Evolutionary conservation across 257 asterid genomes (phyloP).

Genomic region (Agastache rugosa): DNA sequence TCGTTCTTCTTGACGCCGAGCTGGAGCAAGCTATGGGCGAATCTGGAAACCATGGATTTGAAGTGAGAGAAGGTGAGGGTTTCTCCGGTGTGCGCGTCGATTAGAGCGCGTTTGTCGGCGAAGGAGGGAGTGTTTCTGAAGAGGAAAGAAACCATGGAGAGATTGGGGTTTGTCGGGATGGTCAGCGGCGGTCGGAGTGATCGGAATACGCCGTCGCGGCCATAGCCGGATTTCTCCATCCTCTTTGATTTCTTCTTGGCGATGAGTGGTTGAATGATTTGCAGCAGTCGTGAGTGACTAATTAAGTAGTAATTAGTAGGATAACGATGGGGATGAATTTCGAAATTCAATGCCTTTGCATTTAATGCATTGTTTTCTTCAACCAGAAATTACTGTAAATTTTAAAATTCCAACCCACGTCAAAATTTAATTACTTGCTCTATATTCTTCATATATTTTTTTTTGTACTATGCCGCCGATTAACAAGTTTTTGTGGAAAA

Average conservation of each 20-base stretch:
- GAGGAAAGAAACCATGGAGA: slow-evolving; percentile 72
- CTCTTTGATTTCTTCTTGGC: background rate
- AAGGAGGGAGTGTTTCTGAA: slow-evolving; percentile 74
- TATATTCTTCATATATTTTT: too few species aligned
- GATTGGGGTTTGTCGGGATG: slow-evolving; percentile 56
- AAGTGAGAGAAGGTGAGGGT: slow-evolving; percentile 59
- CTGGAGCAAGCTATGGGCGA: slow-evolving; percentile 60
- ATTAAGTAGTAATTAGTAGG: too few species aligned
- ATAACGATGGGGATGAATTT: too few species aligned
- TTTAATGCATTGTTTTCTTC: too few species aligned
- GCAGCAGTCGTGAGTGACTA: too few species aligned
- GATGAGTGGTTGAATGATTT: too few species aligned
- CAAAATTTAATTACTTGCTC: too few species aligned
- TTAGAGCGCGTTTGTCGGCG: slow-evolving; percentile 67
- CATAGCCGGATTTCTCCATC: slow-evolving; percentile 97
- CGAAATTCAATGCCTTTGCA: too few species aligned
- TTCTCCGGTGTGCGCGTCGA: slow-evolving; percentile 59
- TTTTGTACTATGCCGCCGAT: too few species aligned
- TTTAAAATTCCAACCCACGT: too few species aligned
- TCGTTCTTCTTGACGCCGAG: slow-evolving; percentile 73
- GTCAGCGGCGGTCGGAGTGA: slow-evolving; percentile 66
- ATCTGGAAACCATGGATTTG: slow-evolving; percentile 59
- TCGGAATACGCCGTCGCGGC: slow-evolving; percentile 84
- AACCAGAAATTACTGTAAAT: too few species aligned
- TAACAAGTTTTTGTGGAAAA: too few species aligned